Evolutionary conservation across 2,329 filamentous ascomycete species (phyloP).

Genomic region (Phialocephala subalpina): DNA sequence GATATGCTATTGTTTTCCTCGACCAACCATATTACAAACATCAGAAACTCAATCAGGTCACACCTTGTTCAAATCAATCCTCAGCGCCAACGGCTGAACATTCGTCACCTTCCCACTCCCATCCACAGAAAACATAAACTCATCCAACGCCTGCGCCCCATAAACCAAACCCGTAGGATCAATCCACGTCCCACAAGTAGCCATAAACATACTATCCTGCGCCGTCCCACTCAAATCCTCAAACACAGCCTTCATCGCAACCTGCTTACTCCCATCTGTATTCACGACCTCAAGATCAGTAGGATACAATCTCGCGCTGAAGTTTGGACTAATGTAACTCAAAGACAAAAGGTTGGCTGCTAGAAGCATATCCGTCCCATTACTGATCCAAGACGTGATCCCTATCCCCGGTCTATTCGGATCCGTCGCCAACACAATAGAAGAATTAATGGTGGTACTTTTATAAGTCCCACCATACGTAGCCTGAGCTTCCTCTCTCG

Average conservation of each 20-base stretch:
- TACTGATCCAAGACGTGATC: constrained; percentile 25
- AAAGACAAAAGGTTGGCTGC: neutral
- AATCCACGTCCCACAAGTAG: constrained; percentile 23
- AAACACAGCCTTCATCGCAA: constrained; percentile 16
- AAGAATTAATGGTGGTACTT: neutral
- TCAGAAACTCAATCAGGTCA: no score
- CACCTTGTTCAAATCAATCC: constrained; percentile 16
- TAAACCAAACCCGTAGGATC: constrained; percentile 16
- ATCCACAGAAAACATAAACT: constrained; percentile 18
- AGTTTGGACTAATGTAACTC: constrained; percentile 2
- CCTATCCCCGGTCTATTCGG: constrained; percentile 12
- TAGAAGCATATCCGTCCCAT: constrained; percentile 25
- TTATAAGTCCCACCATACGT: constrained; percentile 6
- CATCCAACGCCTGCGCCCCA: constrained; percentile 17
- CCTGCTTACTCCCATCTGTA: constrained; percentile 13
- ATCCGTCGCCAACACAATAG: constrained; percentile 1
- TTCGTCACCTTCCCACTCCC: constrained; percentile 11
- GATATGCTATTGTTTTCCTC: no score
- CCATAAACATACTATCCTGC: constrained; percentile 13
- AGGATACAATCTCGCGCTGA: constrained; percentile 19
- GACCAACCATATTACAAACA: no score
- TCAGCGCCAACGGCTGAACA: constrained; percentile 19
- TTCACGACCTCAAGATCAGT: constrained; percentile 16
- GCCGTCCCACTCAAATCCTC: constrained; percentile 14
- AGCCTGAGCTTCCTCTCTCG: constrained; percentile 2